These are phyloP conservation scores for Priceomyces carsonii DNA, from an alignment of 805 yeast species.

Conservation along the genomic window DNA sequence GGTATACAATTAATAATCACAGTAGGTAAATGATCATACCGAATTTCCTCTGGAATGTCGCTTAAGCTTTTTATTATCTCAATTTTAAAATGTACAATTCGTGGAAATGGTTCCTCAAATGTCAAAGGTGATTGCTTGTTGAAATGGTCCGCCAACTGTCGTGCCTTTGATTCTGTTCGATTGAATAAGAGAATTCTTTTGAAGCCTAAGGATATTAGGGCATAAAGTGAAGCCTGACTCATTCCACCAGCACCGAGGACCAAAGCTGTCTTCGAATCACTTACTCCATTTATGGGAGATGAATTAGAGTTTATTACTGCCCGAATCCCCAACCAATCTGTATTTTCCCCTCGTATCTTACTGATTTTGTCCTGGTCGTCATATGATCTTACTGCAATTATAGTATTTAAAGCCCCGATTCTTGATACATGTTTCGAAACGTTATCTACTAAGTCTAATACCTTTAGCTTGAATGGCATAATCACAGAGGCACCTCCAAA, in stretches of 20 bases:
- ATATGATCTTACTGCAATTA: slow-evolving; percentile 11
- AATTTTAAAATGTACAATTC: slow-evolving; percentile 5
- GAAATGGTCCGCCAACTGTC: slow-evolving; percentile 10
- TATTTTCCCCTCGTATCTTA: slow-evolving; percentile 15
- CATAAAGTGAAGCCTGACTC: slow-evolving; percentile 17
- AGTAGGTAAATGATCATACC: slow-evolving; percentile 11
- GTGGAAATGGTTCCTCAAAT: slow-evolving; percentile 3
- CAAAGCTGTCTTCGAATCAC: slow-evolving; percentile 13
- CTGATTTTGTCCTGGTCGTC: slow-evolving; percentile 11
- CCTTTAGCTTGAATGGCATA: slow-evolving; percentile 15
- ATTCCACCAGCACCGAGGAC: slow-evolving; percentile 19
- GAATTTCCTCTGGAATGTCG: slow-evolving; percentile 6
- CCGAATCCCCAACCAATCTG: slow-evolving; percentile 18
- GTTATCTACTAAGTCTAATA: slow-evolving; percentile 11
- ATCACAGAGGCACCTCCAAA: slow-evolving; percentile 17
- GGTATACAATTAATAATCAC: slow-evolving; percentile 13
- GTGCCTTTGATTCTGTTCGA: slow-evolving; percentile 9
- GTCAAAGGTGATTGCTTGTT: slow-evolving; percentile 10
- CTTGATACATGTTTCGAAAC: slow-evolving; percentile 13
- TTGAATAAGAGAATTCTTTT: slow-evolving; percentile 13
- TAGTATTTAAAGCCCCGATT: slow-evolving; percentile 15
- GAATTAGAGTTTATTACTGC: slow-evolving; percentile 8
- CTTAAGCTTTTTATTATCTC: background rate
- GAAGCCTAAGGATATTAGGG: slow-evolving; percentile 14
- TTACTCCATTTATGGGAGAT: slow-evolving; percentile 18